A percentile compares a stretch with the other conserved stretches of the same genome.
phyloP scores from a whole-genome alignment of 495 filamentous ascomycete species.

The Penicillium manginii region DNA sequence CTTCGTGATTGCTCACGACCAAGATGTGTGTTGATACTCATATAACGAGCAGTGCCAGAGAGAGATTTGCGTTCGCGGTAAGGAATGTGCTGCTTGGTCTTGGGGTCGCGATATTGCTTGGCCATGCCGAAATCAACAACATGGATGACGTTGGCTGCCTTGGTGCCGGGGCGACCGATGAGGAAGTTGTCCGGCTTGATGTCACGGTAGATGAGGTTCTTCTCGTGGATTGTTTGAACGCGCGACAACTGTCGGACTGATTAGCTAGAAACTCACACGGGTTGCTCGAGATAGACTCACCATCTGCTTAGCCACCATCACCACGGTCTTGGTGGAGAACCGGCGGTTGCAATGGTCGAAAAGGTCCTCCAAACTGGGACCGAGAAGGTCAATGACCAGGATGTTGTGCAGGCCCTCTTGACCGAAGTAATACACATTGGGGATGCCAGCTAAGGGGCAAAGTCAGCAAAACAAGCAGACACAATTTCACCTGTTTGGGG shows the following conservation, averaged over 20 bases:
- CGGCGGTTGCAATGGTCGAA: constrained; percentile 97
- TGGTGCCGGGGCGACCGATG: constrained; percentile 90
- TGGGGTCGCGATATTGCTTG: constrained; percentile 98
- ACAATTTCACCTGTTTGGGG: not conserved
- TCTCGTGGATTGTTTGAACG: constrained; percentile 99
- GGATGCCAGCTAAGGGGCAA: constrained; percentile 77
- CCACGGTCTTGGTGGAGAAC: constrained; percentile 96
- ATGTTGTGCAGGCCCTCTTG: constrained; percentile 99
- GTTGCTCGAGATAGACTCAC: constrained; percentile 50
- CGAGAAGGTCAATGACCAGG: constrained; percentile 95
- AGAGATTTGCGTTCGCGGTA: constrained; percentile 97
- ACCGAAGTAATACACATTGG: constrained; percentile 99
- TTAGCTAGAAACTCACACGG: constrained; percentile 17
- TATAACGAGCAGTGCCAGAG: constrained; percentile 96
- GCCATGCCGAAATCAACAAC: constrained; percentile 99
- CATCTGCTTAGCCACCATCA: constrained; percentile 99
- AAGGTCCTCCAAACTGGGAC: constrained; percentile 93
- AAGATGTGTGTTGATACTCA: constrained; percentile 99
- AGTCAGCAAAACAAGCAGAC: constrained; percentile 22
- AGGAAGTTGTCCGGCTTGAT: constrained; percentile 99
- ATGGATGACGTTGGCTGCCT: constrained; percentile 96
- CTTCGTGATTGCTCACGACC: constrained; percentile 94
- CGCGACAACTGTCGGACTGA: constrained; percentile 71
- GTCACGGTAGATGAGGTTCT: constrained; percentile 98
- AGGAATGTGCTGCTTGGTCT: constrained; percentile 99